These are phyloP conservation scores for Paramecium sexaurelia DNA, from an alignment of 73 alveolate genomes.

Conservation along the genomic window DNA sequence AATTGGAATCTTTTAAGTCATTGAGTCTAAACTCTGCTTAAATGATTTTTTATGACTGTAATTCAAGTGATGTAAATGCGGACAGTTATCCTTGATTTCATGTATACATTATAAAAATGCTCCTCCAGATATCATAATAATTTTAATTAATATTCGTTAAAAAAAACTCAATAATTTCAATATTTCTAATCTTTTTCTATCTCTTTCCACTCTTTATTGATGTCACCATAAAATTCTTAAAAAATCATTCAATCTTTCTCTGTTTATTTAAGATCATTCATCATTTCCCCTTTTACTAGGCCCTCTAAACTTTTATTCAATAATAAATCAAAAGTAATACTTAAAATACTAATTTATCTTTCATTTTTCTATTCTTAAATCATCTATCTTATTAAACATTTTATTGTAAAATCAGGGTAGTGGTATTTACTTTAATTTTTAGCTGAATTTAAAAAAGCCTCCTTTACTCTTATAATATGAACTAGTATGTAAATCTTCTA, in stretches of 20 bases:
- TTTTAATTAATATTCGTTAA: slow-evolving; percentile 11
- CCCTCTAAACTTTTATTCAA: no score
- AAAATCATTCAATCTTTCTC: not conserved
- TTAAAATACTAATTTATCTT: no score
- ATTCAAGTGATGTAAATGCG: not conserved
- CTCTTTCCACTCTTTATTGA: not conserved
- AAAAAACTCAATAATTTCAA: not conserved
- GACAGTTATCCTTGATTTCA: not conserved
- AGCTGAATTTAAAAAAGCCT: no score
- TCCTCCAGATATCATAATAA: not conserved
- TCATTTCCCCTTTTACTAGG: no score
- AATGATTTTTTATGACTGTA: not conserved
- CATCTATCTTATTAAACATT: no score
- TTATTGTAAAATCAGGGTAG: no score
- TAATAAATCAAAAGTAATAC: no score
- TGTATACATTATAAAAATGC: not conserved
- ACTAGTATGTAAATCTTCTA: no score
- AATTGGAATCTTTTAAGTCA: not conserved
- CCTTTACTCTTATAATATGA: no score
- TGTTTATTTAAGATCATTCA: slow-evolving; percentile 44
- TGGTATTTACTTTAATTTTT: no score
- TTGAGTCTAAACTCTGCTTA: not conserved
- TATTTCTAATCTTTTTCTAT: slow-evolving; percentile 22
- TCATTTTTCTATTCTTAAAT: no score
- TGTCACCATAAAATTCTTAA: not conserved